A percentile compares a stretch with the other conserved stretches of the same genome.
These are phyloP conservation scores for Nicotiana obtusifolia DNA, from an alignment of 257 asterid genomes.

Conservation along the genomic window DNA sequence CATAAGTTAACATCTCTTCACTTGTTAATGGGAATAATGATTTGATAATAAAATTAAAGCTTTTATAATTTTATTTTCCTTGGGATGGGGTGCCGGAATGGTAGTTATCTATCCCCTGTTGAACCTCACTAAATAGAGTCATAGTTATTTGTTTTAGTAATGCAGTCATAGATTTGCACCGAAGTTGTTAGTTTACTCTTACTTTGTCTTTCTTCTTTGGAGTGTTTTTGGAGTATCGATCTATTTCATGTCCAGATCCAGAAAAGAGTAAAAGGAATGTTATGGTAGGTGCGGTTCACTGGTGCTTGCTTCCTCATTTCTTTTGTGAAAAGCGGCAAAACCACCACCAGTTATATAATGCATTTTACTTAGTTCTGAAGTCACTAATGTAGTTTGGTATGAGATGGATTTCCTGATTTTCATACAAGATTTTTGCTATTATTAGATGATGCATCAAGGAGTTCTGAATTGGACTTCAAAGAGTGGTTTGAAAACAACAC, in stretches of 20 bases:
- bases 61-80: background rate
- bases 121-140: background rate
- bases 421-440: background rate
- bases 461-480: conserved; percentile 49
- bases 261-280: background rate
- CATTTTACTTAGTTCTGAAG: background rate
- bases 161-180: background rate
- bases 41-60: background rate
- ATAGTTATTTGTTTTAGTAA: background rate
- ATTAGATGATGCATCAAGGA: conserved; percentile 62
- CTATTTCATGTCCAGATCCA: background rate
- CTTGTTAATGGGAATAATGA: background rate
- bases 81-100: background rate
- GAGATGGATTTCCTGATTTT: background rate
- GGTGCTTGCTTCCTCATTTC: background rate
- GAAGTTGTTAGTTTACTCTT: background rate
- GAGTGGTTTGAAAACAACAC: conserved; percentile 47
- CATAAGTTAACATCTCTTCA: background rate
- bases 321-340: background rate
- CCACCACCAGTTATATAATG: background rate
- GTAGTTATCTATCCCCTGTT: background rate
- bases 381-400: background rate
- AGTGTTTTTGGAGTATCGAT: background rate
- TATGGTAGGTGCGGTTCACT: background rate
- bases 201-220: background rate